Percentiles rank a stretch among this genome's conserved stretches.
Evolutionary conservation across 768 basidiomycete genomes (phyloP).

Genomic region (Lentinula sp.): DNA sequence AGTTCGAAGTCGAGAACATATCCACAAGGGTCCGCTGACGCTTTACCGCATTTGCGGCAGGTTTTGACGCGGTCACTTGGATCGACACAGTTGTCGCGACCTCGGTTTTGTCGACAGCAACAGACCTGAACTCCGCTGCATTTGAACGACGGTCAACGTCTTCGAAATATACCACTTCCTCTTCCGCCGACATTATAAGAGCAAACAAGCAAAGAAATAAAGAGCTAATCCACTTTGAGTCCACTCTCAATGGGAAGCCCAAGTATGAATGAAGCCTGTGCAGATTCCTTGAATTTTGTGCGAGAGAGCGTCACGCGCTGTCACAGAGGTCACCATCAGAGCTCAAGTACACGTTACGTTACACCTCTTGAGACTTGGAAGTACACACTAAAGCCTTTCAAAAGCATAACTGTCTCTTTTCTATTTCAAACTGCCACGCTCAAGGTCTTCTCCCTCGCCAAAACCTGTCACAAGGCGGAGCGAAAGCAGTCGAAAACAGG

Average conservation of each 20-base stretch:
- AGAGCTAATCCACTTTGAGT: background rate
- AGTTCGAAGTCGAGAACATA: constrained; percentile 43
- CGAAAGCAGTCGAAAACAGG: constrained; percentile 36
- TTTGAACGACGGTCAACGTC: constrained; percentile 4
- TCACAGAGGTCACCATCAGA: background rate
- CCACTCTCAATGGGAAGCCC: background rate
- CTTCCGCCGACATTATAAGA: background rate
- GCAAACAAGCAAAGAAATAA: background rate
- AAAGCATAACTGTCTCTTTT: background rate
- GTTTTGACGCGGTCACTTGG: constrained; percentile 10
- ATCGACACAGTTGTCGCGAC: background rate
- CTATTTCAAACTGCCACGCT: constrained; percentile 63
- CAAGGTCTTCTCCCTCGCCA: constrained; percentile 72
- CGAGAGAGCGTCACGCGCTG: background rate
- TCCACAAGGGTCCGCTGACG: constrained; percentile 64
- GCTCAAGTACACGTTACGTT: background rate
- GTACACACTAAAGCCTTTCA: too few species aligned
- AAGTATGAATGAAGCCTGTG: too few species aligned
- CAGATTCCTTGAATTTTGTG: background rate
- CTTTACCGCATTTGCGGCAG: constrained; percentile 21
- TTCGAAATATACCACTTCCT: constrained; percentile 12
- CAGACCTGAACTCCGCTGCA: background rate
- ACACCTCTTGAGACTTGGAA: background rate
- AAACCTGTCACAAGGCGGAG: constrained; percentile 46
- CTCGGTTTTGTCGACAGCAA: background rate